Conservation (phyloP, 2,329 filamentous ascomycete species). For the Alternaria sp. region DNA sequence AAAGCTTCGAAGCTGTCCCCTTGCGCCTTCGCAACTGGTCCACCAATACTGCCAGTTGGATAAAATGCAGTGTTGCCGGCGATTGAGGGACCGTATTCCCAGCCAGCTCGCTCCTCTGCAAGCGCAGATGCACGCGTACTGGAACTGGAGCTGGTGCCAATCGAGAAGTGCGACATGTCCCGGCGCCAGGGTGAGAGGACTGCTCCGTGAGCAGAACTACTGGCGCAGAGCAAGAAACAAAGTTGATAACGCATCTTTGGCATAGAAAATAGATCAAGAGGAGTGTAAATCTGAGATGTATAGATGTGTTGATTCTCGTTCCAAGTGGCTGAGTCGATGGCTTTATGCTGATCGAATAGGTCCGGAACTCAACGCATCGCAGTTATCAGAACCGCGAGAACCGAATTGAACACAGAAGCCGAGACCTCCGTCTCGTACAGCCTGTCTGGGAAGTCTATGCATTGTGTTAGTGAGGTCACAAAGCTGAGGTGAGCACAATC, state of each 20-base stretch:
- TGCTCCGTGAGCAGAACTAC: not conserved
- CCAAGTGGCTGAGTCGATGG: not conserved
- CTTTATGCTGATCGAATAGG: not conserved
- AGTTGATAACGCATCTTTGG: not conserved
- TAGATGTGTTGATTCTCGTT: not conserved
- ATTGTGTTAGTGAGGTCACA: not conserved
- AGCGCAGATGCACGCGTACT: not conserved
- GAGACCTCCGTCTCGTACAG: not conserved
- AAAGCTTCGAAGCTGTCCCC: not conserved
- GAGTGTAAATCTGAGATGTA: not conserved
- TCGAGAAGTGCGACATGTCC: not conserved
- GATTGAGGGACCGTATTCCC: not conserved
- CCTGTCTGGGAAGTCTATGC: not conserved
- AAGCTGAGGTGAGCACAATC: not conserved
- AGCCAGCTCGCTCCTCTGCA: not conserved
- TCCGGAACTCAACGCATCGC: not conserved
- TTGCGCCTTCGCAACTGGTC: not conserved
- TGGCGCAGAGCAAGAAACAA: not conserved
- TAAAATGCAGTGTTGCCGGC: not conserved
- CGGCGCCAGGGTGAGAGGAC: not conserved
- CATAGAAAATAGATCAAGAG: not conserved
- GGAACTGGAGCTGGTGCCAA: not conserved
- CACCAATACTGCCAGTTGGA: not conserved
- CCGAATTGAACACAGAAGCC: not conserved
- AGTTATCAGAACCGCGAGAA: not conserved